Evolutionary conservation across 1,139 yeast species (phyloP).

Genomic region (Fermentozyma sake): DNA sequence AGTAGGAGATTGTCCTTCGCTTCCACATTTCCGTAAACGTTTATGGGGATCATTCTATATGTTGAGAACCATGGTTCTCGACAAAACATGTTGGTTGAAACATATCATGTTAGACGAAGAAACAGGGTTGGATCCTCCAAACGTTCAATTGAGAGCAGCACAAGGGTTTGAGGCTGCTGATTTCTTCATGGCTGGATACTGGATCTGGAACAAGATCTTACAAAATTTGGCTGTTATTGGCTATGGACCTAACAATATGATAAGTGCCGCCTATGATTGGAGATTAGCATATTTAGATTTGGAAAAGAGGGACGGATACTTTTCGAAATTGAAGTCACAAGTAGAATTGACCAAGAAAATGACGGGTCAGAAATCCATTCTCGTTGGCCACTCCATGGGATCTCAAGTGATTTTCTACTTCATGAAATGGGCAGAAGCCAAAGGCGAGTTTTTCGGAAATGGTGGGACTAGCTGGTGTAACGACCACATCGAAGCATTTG

Average conservation of each 20-base stretch:
- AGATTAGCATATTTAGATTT: slow-evolving; percentile 84
- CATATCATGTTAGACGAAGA: slow-evolving; percentile 84
- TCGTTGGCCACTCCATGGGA: slow-evolving; percentile 96
- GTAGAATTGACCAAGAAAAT: slow-evolving; percentile 52
- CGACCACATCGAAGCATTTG: slow-evolving; percentile 69
- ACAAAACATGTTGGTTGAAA: slow-evolving; percentile 89
- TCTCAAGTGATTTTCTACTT: slow-evolving; percentile 84
- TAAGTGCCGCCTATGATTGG: slow-evolving; percentile 94
- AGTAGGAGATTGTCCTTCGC: slow-evolving; percentile 72
- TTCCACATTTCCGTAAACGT: slow-evolving; percentile 81
- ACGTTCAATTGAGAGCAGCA: slow-evolving; percentile 78
- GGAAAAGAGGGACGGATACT: slow-evolving; percentile 82
- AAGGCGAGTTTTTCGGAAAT: slow-evolving; percentile 73
- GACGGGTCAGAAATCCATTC: slow-evolving; percentile 68
- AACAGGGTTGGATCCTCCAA: slow-evolving; percentile 90
- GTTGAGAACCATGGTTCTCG: slow-evolving; percentile 88
- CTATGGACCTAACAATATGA: slow-evolving; percentile 87
- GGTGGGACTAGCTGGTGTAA: slow-evolving; percentile 90
- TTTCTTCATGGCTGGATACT: slow-evolving; percentile 93
- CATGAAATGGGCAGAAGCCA: slow-evolving; percentile 93
- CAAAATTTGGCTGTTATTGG: slow-evolving; percentile 94
- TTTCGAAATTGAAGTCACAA: slow-evolving; percentile 65
- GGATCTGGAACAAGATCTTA: slow-evolving; percentile 96
- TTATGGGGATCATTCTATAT: slow-evolving; percentile 97
- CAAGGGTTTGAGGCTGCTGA: slow-evolving; percentile 98